Conservation (phyloP, 2,329 filamentous ascomycete genomes). For the Stenocarpella maydis region DNA sequence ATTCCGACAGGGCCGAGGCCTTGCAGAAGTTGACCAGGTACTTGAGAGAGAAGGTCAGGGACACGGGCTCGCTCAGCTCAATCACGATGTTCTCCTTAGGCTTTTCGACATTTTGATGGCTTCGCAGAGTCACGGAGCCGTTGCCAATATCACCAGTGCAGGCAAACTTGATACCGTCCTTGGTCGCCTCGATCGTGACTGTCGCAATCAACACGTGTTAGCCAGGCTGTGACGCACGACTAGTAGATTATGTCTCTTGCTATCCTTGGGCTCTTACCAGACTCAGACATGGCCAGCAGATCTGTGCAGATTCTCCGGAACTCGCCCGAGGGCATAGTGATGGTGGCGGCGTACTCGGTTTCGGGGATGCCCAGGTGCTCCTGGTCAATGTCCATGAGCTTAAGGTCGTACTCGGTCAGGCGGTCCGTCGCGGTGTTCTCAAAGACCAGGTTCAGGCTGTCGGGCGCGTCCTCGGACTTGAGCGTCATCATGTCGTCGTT, state of each 20-base stretch:
- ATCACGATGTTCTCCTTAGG: constrained; percentile 86
- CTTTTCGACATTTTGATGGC: constrained; percentile 90
- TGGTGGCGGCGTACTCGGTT: constrained; percentile 95
- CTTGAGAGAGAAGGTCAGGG: constrained; percentile 97
- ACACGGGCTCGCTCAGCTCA: constrained; percentile 88
- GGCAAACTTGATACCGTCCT: constrained; percentile 96
- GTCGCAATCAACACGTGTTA: neutral
- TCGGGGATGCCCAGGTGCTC: constrained; percentile 98
- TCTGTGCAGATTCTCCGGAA: constrained; percentile 97
- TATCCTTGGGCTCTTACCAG: constrained; percentile 67
- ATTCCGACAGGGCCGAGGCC: constrained; percentile 81
- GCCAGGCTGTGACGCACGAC: neutral
- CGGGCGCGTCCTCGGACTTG: constrained; percentile 96
- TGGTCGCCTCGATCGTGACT: constrained; percentile 96
- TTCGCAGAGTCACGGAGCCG: constrained; percentile 89
- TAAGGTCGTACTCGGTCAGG: constrained; percentile 98
- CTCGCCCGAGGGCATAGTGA: constrained; percentile 86
- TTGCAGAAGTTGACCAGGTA: constrained; percentile 99
- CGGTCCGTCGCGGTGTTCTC: constrained; percentile 89
- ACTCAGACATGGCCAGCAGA: constrained; percentile 90
- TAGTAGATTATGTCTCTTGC: neutral
- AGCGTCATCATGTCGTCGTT: constrained; percentile 94
- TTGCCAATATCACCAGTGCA: constrained; percentile 96
- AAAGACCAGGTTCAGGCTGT: constrained; percentile 94
- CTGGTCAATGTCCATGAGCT: constrained; percentile 99